Conservation (phyloP, 805 yeast genomes). For the Yamadazyma tumulicola region DNA sequence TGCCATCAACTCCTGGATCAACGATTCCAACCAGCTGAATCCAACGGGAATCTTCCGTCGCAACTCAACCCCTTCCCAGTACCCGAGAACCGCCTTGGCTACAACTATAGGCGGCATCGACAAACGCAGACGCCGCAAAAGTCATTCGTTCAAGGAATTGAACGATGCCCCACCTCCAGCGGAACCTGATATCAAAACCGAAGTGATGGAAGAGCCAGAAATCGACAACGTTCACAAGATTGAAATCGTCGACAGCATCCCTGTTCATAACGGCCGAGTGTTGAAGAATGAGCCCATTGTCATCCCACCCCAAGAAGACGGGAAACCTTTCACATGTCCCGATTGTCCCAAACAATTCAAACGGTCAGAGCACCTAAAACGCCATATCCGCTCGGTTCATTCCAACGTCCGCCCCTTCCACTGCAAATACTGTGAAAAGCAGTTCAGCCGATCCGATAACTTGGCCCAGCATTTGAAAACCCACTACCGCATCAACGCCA, state of each 20-base stretch:
- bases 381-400: slow-evolving; percentile 42
- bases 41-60: slow-evolving; percentile 29
- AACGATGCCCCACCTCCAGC: no score
- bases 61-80: slow-evolving; percentile 19
- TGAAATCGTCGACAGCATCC: slow-evolving; percentile 4
- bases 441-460: slow-evolving; percentile 40
- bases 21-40: slow-evolving; percentile 20
- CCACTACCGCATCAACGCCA: slow-evolving; percentile 30
- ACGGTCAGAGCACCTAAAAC: slow-evolving; percentile 41
- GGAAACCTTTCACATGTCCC: slow-evolving; percentile 36
- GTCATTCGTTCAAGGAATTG: not conserved
- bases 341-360: slow-evolving; percentile 42
- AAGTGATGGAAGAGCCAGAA: not conserved
- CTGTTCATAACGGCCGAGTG: slow-evolving; percentile 7
- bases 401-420: slow-evolving; percentile 44
- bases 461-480: slow-evolving; percentile 45
- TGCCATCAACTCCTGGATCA: slow-evolving; percentile 36
- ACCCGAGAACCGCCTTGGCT: slow-evolving; percentile 3
- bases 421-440: slow-evolving; percentile 43
- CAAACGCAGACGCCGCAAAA: not conserved
- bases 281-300: slow-evolving; percentile 8
- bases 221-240: not conserved
- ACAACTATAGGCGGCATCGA: slow-evolving; percentile 2
- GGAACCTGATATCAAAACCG: not conserved
- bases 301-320: slow-evolving; percentile 14